Conservation (phyloP, 1,284 basidiomycete species). For the Grifola frondosa region DNA sequence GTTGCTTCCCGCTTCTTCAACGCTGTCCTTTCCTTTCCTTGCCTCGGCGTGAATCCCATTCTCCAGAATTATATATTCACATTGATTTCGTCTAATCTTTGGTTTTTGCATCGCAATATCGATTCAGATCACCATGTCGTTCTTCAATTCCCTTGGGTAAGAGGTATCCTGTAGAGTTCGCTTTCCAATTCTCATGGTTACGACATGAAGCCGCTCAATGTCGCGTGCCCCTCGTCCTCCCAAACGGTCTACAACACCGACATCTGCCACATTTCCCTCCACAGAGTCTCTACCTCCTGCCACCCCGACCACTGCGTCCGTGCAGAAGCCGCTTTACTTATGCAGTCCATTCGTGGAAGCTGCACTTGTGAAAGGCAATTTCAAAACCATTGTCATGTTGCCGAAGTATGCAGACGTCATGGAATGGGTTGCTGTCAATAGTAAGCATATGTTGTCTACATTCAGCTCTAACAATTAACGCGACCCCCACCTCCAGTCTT, state of each 20-base stretch:
- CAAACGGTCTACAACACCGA: constrained; percentile 70
- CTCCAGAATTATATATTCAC: background rate
- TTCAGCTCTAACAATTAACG: constrained; percentile 1
- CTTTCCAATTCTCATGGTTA: constrained; percentile 11
- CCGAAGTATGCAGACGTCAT: constrained; percentile 97
- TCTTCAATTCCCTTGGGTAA: constrained; percentile 77
- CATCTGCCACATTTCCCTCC: constrained; percentile 57
- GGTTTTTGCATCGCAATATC: background rate
- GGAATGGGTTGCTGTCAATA: constrained; percentile 98
- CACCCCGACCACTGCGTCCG: constrained; percentile 43
- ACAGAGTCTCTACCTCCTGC: constrained; percentile 41
- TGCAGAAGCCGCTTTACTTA: constrained; percentile 79
- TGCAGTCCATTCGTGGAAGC: constrained; percentile 96
- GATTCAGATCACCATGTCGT: constrained; percentile 51
- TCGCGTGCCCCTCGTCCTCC: constrained; percentile 60
- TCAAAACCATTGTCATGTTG: constrained; percentile 97
- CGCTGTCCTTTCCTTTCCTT: background rate
- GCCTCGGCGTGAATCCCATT: background rate
- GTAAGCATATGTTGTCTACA: constrained; percentile 49
- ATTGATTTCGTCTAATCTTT: constrained; percentile 3
- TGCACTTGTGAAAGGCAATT: constrained; percentile 96
- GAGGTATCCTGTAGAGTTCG: constrained; percentile 22
- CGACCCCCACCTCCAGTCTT: constrained; percentile 57
- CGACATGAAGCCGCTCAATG: constrained; percentile 60
- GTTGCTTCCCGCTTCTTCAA: background rate